These are phyloP conservation scores for Mytilinidion resinicola DNA, from an alignment of 495 filamentous ascomycete genomes.

Conservation along the genomic window DNA sequence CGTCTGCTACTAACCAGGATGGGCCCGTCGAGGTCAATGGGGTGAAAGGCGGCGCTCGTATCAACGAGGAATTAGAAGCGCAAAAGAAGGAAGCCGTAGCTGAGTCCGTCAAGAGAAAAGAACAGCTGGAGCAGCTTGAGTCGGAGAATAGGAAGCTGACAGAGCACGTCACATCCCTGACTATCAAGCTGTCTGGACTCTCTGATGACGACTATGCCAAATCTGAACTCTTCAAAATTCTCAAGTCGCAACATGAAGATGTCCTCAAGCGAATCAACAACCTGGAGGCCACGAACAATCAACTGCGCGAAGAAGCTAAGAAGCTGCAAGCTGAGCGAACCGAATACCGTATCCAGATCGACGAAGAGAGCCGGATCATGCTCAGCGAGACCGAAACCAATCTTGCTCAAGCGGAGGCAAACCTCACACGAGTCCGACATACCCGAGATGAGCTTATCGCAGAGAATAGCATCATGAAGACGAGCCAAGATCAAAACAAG, in stretches of 20 bases:
- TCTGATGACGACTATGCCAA: slow-evolving; percentile 90
- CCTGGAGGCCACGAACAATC: slow-evolving; percentile 79
- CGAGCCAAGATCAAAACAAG: slow-evolving; percentile 68
- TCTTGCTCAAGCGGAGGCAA: slow-evolving; percentile 71
- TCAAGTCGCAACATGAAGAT: slow-evolving; percentile 87
- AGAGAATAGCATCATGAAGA: slow-evolving; percentile 72
- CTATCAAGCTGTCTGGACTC: slow-evolving; percentile 58
- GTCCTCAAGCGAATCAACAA: slow-evolving; percentile 86
- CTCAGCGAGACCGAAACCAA: slow-evolving; percentile 74
- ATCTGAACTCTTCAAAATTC: slow-evolving; percentile 84
- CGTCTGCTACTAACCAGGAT: slow-evolving; percentile 33
- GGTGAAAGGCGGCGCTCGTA: slow-evolving; percentile 38
- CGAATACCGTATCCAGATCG: slow-evolving; percentile 68
- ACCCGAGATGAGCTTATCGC: slow-evolving; percentile 76
- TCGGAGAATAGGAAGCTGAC: slow-evolving; percentile 73
- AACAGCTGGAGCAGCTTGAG: slow-evolving; percentile 72
- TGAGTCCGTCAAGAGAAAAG: slow-evolving; percentile 71
- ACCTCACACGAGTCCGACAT: slow-evolving; percentile 76
- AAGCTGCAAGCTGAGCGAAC: slow-evolving; percentile 80
- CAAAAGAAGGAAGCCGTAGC: slow-evolving; percentile 68
- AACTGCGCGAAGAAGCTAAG: slow-evolving; percentile 76
- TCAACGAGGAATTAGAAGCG: slow-evolving; percentile 55
- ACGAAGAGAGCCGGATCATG: slow-evolving; percentile 64
- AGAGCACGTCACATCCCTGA: slow-evolving; percentile 67
- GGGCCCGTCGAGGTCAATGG: slow-evolving; percentile 52